Evolutionary conservation across 768 basidiomycete species (phyloP), one percentile per base, ranked within the genome.

Genomic region (Lactarius deliciosus): DNA sequence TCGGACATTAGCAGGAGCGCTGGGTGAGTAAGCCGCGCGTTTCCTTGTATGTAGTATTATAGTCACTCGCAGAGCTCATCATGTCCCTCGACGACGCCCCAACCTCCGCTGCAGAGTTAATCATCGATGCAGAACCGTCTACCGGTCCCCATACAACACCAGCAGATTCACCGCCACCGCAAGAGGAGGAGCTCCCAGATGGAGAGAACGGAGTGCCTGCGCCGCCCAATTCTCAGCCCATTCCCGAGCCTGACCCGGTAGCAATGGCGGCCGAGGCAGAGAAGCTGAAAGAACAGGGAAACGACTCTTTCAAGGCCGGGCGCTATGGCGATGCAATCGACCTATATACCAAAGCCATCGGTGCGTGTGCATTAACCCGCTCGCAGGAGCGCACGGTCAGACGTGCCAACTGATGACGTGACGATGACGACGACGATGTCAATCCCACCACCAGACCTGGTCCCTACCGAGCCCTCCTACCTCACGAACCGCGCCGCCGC

Each of bases 401-500:
- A 22, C 47, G 47, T 50, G 47, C 47, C 47, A 22, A 50, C 45
- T 47, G 45, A 50, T n/a, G 22, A 53, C 22, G 5, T 28, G 50
- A 25, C 50, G 25, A 53, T 53, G 50, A n/a, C 50, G 25, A 25
- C 7, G 50, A 15, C 25, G 57, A 28, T 18, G 25, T 28, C 47
- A 22, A 43, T 7, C 58, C 32, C 16, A n/a, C 22, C n/a, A 20
- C 13, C 47, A 77, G 77, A 74, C 10, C 63, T 75, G 15, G 65
- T 69, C n/a, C 64, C 75, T 3, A 69, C 71, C 1, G 90, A 94
- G 75, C 86, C 92, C 0, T 82, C 89, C 3, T 95, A 90, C 73
- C 80, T 89, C 68, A 91, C 92, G 0, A 96, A 96, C 75, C 86
- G 93, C 34, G 93, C 94, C 0, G 93, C 94, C 0, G 88, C 92